Evolutionary conservation across 2,329 filamentous ascomycete species (phyloP), one percentile per base, ranked within the genome.

Genomic region (Elsinoe ampelina): DNA sequence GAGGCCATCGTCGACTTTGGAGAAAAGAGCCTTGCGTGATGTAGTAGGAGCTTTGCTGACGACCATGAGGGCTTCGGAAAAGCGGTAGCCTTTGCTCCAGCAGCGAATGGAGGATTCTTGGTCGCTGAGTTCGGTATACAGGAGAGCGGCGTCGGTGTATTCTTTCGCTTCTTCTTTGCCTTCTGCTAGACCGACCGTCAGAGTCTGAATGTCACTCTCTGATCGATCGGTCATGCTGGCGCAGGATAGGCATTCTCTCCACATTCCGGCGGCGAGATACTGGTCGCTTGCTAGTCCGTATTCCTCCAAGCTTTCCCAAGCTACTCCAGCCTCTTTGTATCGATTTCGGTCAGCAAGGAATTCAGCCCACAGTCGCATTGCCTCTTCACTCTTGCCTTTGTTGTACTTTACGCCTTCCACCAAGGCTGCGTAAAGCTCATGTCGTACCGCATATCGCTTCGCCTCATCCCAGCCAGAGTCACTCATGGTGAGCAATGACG

Each of bases 191-290:
- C 80, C 79, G 0, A 74, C 76, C n/a, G 89, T 89, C 15, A 96
- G 80, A 35, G 83, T 79, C 2, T 70, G 66, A 34, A 95, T 75
- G 12, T 86, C 80, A 0, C 77, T 74, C 0, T 76, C 64, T 0
- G 83, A 76, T 3, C 90, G 70, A 0, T 84, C 79, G 0, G 85
- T 82, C 57, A 87, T 80, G 57, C 83, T 81, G 4, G 91, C 91
- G 47, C 83, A 83, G 63, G 86, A 89, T 50, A 98, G 82, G 20
- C 89, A 89, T 70, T 98, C 92, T 54, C 88, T 89, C 93, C 93
- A 98, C 72, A 87, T 80, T 38, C 89, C 87, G 1, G 89, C 89
- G 1, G 86, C 82, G 59, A 88, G 84, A 72, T 96, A 98, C 67
- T 87, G 88, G 65, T 84, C 81, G 59, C 86, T 90, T 8, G 93